phyloP scores from a whole-genome alignment of 768 basidiomycete genomes.

The Trametes cubensis region DNA sequence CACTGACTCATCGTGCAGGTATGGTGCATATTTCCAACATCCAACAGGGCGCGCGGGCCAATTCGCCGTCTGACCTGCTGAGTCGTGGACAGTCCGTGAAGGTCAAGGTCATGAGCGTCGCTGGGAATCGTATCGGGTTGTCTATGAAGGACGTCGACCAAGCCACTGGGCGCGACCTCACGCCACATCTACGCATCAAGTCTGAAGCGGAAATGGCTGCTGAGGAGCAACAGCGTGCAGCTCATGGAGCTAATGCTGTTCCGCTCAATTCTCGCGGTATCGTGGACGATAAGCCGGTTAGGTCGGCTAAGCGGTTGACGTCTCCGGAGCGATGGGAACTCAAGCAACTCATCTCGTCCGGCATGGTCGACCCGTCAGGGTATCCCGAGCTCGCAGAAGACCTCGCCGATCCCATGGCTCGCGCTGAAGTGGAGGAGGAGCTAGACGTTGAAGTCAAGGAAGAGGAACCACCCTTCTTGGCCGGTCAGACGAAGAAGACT shows the following conservation, averaged over 20 bases:
- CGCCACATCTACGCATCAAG: constrained; percentile 92
- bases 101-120: constrained; percentile 95
- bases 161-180: constrained; percentile 82
- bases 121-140: constrained; percentile 76
- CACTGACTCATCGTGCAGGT: constrained; percentile 49
- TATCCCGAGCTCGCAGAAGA: constrained; percentile 94
- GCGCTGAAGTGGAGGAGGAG: constrained; percentile 92
- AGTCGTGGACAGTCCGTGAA: constrained; percentile 85
- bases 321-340: constrained; percentile 99
- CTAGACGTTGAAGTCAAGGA: constrained; percentile 96
- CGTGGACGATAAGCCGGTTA: constrained; percentile 49
- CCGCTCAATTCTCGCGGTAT: constrained; percentile 63
- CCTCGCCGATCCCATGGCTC: constrained; percentile 70
- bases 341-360: constrained; percentile 97
- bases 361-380: constrained; percentile 88
- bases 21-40: constrained; percentile 97
- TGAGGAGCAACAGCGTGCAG: constrained; percentile 68
- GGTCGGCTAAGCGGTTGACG: constrained; percentile 87
- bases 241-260: constrained; percentile 83
- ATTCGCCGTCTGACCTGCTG: constrained; percentile 85
- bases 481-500: constrained; percentile 94
- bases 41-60: constrained; percentile 80
- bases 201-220: constrained; percentile 88
- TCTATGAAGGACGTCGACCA: constrained; percentile 99
- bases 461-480: constrained; percentile 94